These are phyloP conservation scores for Termitomyces sp. DNA, from an alignment of 768 basidiomycete species.

Conservation along the genomic window DNA sequence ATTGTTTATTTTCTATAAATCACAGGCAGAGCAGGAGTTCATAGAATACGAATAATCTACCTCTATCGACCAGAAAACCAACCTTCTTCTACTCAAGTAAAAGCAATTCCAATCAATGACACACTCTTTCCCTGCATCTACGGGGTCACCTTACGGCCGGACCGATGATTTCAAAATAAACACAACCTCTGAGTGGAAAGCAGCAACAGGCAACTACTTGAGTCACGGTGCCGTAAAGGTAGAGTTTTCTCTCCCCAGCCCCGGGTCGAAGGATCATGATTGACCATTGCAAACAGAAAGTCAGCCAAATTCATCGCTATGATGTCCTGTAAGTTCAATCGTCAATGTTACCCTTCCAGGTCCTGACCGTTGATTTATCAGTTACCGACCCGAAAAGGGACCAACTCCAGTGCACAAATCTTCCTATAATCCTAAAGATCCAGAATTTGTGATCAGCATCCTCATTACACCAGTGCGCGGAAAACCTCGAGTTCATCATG, in stretches of 20 bases:
- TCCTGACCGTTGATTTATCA: neutral
- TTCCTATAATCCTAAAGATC: neutral
- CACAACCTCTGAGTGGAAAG: neutral
- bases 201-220: neutral
- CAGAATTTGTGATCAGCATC: neutral
- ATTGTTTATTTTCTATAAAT: neutral
- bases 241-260: neutral
- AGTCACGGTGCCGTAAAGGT: neutral
- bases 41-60: neutral
- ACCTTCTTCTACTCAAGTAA: neutral
- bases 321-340: neutral
- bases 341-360: neutral
- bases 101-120: neutral
- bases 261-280: neutral
- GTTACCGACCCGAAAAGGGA: neutral
- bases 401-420: neutral
- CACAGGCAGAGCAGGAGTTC: no score
- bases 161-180: neutral
- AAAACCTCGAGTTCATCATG: neutral
- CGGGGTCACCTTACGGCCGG: neutral
- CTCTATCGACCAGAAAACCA: neutral
- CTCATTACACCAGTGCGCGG: neutral
- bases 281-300: neutral
- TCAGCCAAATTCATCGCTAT: neutral
- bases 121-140: neutral